phyloP scores from a whole-genome alignment of 2,329 filamentous ascomycete genomes.

The Neonectria magnoliae region DNA sequence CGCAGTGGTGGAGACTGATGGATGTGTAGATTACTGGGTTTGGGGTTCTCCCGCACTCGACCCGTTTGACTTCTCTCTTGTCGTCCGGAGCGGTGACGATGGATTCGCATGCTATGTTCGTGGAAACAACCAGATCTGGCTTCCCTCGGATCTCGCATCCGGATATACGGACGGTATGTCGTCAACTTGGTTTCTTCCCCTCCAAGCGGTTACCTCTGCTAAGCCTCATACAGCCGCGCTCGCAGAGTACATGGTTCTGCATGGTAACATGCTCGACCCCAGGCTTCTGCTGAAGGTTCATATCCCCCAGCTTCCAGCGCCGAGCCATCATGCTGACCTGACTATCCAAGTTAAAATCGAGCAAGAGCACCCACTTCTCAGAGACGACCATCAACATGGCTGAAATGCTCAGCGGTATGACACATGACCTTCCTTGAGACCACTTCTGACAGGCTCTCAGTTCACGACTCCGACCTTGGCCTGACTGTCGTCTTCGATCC shows the following conservation, averaged over 20 bases:
- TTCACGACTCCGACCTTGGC: neutral
- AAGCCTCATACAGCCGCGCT: neutral
- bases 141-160: slow-evolving; percentile 3
- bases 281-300: slow-evolving; percentile 19
- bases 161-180: slow-evolving; percentile 22
- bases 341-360: neutral
- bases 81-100: slow-evolving; percentile 8
- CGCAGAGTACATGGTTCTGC: neutral
- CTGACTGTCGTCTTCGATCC: slow-evolving; percentile 20
- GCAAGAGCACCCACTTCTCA: neutral
- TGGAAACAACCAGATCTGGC: slow-evolving; percentile 28
- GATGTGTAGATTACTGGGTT: slow-evolving; percentile 11
- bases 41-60: slow-evolving; percentile 23
- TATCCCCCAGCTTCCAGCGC: neutral
- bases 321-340: too few relatives aligned
- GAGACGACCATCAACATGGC: slow-evolving; percentile 12
- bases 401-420: slow-evolving; percentile 12
- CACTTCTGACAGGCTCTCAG: neutral
- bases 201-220: rapidly evolving
- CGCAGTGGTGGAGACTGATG: rapidly evolving
- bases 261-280: slow-evolving; percentile 19
- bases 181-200: rapidly evolving
- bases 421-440: rapidly evolving
- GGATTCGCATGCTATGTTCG: slow-evolving; percentile 24
- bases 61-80: slow-evolving; percentile 22